Conservation (phyloP, 805 yeast genomes). For the Metschnikowia koreensis region DNA sequence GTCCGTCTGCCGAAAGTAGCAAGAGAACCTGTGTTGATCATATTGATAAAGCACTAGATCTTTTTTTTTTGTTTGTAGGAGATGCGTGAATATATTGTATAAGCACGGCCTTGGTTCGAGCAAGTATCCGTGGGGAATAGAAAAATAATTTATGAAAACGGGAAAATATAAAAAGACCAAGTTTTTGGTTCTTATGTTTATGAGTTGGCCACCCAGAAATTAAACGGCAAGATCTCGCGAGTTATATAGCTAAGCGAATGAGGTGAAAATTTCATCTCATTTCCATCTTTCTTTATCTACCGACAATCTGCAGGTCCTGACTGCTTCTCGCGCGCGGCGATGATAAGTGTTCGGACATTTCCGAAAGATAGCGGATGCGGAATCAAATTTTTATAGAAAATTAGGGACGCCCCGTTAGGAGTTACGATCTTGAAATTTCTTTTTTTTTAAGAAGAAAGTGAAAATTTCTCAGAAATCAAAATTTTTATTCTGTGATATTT, state of each 20-base stretch:
- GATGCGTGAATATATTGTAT: too few relatives aligned
- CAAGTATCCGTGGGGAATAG: background rate
- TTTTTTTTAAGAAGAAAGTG: too few relatives aligned
- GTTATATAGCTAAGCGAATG: constrained; percentile 3
- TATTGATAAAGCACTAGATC: background rate
- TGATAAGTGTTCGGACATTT: background rate
- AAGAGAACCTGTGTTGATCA: constrained; percentile 7
- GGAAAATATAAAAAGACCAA: too few relatives aligned
- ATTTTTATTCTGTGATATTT: background rate
- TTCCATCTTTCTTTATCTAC: constrained; percentile 1
- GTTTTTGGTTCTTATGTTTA: background rate
- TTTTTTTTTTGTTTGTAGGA: too few relatives aligned
- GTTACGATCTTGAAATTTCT: background rate
- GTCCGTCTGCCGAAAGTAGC: constrained; percentile 19
- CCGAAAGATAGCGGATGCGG: constrained; percentile 2
- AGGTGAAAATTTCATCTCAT: constrained; percentile 2
- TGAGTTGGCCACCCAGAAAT: background rate
- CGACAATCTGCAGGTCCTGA: background rate
- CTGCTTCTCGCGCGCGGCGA: background rate
- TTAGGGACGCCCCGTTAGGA: background rate
- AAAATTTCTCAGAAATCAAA: background rate
- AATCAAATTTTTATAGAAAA: background rate
- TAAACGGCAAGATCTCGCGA: background rate
- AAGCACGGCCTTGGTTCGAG: too few relatives aligned
- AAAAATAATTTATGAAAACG: too few relatives aligned